A percentile compares a stretch with the other conserved stretches of the same genome.
phyloP scores from a whole-genome alignment of 441 rosid genomes.

The Arabidopsis lyrata region DNA sequence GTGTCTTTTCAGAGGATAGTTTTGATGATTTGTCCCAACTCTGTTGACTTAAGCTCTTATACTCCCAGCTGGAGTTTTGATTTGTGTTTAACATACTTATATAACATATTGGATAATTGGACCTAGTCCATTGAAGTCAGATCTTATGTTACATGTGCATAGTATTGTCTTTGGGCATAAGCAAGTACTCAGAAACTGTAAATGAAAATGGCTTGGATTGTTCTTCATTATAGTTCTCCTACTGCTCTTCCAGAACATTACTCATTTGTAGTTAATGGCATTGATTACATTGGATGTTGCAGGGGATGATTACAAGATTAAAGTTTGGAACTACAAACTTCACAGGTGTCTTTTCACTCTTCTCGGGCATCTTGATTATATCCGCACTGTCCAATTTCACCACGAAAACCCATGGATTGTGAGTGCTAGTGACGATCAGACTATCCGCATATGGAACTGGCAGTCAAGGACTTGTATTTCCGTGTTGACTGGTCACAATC shows the following conservation, averaged over 20 bases:
- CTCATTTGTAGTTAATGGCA: constrained; percentile 4
- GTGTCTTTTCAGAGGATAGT: neutral
- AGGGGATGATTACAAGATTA: constrained; percentile 91
- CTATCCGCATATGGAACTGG: constrained; percentile 92
- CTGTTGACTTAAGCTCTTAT: constrained; percentile 9
- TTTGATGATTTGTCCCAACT: neutral
- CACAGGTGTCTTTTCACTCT: constrained; percentile 85
- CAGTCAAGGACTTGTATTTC: constrained; percentile 77
- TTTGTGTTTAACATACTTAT: neutral
- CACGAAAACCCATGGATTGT: constrained; percentile 93
- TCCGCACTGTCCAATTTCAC: constrained; percentile 89
- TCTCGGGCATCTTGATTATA: constrained; percentile 87
- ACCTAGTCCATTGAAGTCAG: neutral
- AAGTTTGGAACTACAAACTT: constrained; percentile 88
- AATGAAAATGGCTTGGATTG: constrained; percentile 28
- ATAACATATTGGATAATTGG: neutral
- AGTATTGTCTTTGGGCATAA: neutral
- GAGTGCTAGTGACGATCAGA: constrained; percentile 92
- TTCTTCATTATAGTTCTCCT: neutral
- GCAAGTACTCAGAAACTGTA: neutral
- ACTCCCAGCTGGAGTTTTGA: neutral
- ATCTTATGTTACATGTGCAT: constrained; percentile 1
- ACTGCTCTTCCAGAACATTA: neutral
- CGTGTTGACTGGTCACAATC: constrained; percentile 55
- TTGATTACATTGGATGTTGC: constrained; percentile 36